phyloP scores from a whole-genome alignment of 805 yeast genomes.

The Candida lessepsii region DNA sequence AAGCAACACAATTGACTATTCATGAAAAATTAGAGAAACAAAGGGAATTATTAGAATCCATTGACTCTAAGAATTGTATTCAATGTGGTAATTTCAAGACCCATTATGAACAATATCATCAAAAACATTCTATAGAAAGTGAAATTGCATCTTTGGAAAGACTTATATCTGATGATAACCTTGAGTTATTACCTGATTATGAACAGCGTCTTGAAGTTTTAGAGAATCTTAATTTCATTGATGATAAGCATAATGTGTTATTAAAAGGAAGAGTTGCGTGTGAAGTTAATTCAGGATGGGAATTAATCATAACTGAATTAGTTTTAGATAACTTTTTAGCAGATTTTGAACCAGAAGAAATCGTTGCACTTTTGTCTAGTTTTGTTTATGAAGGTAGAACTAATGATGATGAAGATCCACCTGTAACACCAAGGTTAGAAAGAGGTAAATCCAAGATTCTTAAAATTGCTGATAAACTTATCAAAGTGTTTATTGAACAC shows the following conservation, averaged over 20 bases:
- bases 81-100: conserved; percentile 43
- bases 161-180: conserved; percentile 78
- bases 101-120: conserved; percentile 46
- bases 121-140: conserved; percentile 43
- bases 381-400: conserved; percentile 89
- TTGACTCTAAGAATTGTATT: conserved; percentile 25
- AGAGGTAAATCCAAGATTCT: conserved; percentile 63
- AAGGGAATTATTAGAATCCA: conserved; percentile 27
- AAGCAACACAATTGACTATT: conserved; percentile 30
- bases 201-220: conserved; percentile 83
- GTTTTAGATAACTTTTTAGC: conserved; percentile 89
- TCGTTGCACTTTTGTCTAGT: conserved; percentile 88
- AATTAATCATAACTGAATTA: conserved; percentile 82
- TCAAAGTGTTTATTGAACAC: conserved; percentile 59
- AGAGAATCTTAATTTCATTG: conserved; percentile 76
- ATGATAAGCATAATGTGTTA: conserved; percentile 69
- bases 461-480: conserved; percentile 64
- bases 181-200: conserved; percentile 89
- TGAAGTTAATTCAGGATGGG: conserved; percentile 90
- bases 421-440: conserved; percentile 77
- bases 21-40: conserved; percentile 40
- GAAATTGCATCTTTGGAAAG: conserved; percentile 57
- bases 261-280: conserved; percentile 90
- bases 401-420: conserved; percentile 60
- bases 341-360: conserved; percentile 92